Evolutionary conservation across 139 green algal species (phyloP).

Genomic region (Micractinium sp.): DNA sequence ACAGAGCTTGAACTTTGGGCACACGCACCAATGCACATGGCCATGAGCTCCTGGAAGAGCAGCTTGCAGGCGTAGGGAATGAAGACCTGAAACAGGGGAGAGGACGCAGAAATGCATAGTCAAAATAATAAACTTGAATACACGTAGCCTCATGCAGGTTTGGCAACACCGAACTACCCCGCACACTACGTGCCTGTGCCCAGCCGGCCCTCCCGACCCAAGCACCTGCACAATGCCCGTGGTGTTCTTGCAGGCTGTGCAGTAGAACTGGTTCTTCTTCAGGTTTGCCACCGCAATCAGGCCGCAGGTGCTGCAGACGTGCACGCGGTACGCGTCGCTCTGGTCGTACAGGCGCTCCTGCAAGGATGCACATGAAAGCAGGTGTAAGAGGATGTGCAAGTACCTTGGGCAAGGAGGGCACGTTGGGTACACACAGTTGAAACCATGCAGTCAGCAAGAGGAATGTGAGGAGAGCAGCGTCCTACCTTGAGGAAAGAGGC

Average conservation of each 20-base stretch:
- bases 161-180: too few relatives aligned
- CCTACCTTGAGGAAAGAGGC: constrained; percentile 83
- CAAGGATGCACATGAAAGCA: constrained; percentile 1
- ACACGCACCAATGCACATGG: constrained; percentile 48
- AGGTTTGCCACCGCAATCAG: constrained; percentile 88
- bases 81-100: constrained; percentile 66
- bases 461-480: too few relatives aligned
- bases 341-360: constrained; percentile 92
- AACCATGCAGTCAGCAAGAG: too few relatives aligned
- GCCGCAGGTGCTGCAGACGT: constrained; percentile 86
- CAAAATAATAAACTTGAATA: too few relatives aligned
- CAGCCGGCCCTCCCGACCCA: too few relatives aligned
- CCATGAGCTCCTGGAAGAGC: constrained; percentile 95
- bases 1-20: too few relatives aligned
- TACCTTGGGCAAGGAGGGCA: too few relatives aligned
- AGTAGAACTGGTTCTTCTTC: constrained; percentile 87
- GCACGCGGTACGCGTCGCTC: constrained; percentile 87
- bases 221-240: constrained; percentile 75
- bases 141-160: too few relatives aligned
- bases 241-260: constrained; percentile 61
- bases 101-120: too few relatives aligned
- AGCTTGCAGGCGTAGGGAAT: constrained; percentile 96
- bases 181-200: too few relatives aligned
- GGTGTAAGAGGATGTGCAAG: neutral
- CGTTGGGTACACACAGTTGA: neutral